Conservation (phyloP, 1,139 yeast species). For the Magnusiomyces suaveolens region DNA sequence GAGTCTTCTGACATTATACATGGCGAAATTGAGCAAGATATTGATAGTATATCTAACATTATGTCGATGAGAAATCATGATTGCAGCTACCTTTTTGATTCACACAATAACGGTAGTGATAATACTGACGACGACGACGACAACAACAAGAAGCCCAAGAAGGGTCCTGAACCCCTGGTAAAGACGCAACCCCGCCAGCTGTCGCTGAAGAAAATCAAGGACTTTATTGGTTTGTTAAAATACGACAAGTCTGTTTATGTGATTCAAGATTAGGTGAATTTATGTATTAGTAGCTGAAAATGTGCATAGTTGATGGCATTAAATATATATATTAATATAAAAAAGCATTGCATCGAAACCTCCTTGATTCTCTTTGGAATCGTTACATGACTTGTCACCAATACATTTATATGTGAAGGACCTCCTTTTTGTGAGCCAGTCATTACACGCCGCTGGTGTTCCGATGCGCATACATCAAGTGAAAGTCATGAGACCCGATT, state of each 20-base stretch:
- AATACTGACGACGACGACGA: not conserved
- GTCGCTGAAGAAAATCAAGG: not conserved
- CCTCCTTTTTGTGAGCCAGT: too few relatives aligned
- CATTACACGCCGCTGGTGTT: too few relatives aligned
- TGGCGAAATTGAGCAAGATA: slow-evolving; percentile 2
- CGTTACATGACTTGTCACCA: too few relatives aligned
- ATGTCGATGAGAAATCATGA: not conserved
- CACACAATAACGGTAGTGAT: not conserved
- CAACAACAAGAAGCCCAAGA: not conserved
- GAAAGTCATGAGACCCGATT: too few relatives aligned
- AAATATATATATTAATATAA: too few relatives aligned
- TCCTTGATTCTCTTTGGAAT: too few relatives aligned
- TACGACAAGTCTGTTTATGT: not conserved
- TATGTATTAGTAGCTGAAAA: not conserved
- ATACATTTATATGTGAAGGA: too few relatives aligned
- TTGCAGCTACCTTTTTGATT: not conserved
- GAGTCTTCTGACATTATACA: not conserved
- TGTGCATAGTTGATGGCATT: too few relatives aligned
- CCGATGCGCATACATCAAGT: too few relatives aligned
- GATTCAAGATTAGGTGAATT: not conserved
- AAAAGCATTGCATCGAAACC: not conserved
- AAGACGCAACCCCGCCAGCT: not conserved
- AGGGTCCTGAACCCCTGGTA: not conserved
- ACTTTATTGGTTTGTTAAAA: not conserved
- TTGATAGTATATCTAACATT: not conserved